phyloP scores from a whole-genome alignment of 2,329 filamentous ascomycete species.

The Nemania sp. region DNA sequence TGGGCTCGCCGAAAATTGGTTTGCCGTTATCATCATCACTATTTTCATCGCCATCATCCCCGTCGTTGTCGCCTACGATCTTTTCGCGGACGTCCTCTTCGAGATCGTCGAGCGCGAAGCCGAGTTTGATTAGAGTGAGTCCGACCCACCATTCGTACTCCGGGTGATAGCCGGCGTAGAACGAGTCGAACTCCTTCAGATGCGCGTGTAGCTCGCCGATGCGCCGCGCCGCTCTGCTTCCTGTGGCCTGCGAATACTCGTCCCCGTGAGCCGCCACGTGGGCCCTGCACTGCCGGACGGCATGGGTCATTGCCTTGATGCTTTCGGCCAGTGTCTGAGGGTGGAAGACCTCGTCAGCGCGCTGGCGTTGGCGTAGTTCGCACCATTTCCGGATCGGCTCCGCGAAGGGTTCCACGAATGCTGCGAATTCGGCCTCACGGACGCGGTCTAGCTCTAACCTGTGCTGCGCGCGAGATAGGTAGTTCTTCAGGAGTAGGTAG shows the following conservation, averaged over 20 bases:
- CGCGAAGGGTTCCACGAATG: slow-evolving; percentile 50
- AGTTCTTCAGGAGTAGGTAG: slow-evolving; percentile 54
- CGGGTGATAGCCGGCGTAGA: slow-evolving; percentile 60
- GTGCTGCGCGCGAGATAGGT: slow-evolving; percentile 42
- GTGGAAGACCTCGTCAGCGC: slow-evolving; percentile 48
- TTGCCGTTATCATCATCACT: slow-evolving; percentile 45
- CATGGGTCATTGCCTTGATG: slow-evolving; percentile 43
- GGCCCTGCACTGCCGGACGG: slow-evolving; percentile 40
- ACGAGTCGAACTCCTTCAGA: slow-evolving; percentile 52
- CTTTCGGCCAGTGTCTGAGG: slow-evolving; percentile 47
- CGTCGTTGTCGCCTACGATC: slow-evolving; percentile 45
- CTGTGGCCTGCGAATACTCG: slow-evolving; percentile 46
- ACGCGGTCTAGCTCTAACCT: slow-evolving; percentile 46
- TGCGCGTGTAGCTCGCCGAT: slow-evolving; percentile 45
- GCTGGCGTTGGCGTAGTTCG: slow-evolving; percentile 48
- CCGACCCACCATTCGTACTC: slow-evolving; percentile 60
- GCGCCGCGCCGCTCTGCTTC: slow-evolving; percentile 51
- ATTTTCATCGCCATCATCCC: neutral
- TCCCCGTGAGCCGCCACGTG: slow-evolving; percentile 41
- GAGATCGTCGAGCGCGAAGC: slow-evolving; percentile 45
- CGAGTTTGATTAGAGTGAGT: slow-evolving; percentile 47
- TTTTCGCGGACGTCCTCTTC: slow-evolving; percentile 40
- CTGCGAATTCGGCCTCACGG: slow-evolving; percentile 43
- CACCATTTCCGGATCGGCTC: slow-evolving; percentile 47
- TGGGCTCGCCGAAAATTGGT: slow-evolving; percentile 61